Percentiles rank a stretch among this genome's conserved stretches.
These are phyloP conservation scores for Alternaria consortialis DNA, from an alignment of 2,329 filamentous ascomycete genomes.

Conservation along the genomic window DNA sequence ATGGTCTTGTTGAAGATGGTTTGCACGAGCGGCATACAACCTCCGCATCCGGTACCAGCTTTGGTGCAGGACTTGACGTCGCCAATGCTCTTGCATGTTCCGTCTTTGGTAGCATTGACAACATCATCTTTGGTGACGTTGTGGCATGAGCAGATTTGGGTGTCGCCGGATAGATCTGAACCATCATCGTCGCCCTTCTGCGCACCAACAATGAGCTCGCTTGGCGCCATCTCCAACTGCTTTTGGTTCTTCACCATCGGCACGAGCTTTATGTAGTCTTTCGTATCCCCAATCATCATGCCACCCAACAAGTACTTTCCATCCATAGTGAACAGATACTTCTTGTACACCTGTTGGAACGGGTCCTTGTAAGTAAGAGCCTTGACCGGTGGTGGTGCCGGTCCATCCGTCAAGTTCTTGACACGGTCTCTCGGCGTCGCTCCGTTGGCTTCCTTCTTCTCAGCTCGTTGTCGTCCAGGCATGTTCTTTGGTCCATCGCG, in stretches of 20 bases:
- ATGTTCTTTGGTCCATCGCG: conserved; percentile 79
- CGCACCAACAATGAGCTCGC: conserved; percentile 83
- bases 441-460: conserved; percentile 55
- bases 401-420: conserved; percentile 64
- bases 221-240: conserved; percentile 77
- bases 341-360: conserved; percentile 89
- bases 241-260: conserved; percentile 88
- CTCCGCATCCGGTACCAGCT: conserved; percentile 88
- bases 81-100: conserved; percentile 80
- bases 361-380: conserved; percentile 88
- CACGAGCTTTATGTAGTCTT: conserved; percentile 88
- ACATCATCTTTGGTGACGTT: conserved; percentile 90
- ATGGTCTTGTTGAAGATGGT: conserved; percentile 92
- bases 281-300: conserved; percentile 96
- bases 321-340: conserved; percentile 89
- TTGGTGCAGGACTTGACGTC: conserved; percentile 92
- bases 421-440: conserved; percentile 53
- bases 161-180: conserved; percentile 83
- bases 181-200: conserved; percentile 77
- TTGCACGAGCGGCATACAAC: conserved; percentile 87
- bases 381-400: conserved; percentile 72
- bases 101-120: conserved; percentile 75
- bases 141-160: conserved; percentile 91
- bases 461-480: conserved; percentile 65
- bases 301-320: conserved; percentile 92